Percentiles rank a stretch among this genome's conserved stretches.
Evolutionary conservation across 169 alveolate species (phyloP).

Genomic region (Plasmodium knowlesi): DNA sequence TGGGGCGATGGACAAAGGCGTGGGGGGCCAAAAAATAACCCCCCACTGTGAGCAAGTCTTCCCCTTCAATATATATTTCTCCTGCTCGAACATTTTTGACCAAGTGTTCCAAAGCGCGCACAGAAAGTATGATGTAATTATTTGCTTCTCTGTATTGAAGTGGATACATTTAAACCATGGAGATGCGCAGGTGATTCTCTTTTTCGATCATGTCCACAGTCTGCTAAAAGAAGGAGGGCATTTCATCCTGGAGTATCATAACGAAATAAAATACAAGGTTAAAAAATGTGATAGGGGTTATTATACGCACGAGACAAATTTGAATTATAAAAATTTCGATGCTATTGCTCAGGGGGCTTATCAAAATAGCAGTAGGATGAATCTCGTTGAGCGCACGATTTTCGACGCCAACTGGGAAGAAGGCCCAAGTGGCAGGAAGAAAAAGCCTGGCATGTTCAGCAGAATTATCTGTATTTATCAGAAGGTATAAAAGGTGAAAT

Average conservation of each 20-base stretch:
- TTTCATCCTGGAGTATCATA: conserved; percentile 52
- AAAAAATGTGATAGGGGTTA: conserved; percentile 15
- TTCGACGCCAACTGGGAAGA: neutral
- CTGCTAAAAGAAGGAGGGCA: conserved; percentile 39
- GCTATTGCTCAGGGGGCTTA: conserved; percentile 26
- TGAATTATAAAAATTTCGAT: conserved; percentile 43
- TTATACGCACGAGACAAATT: conserved; percentile 3
- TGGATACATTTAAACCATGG: conserved; percentile 72
- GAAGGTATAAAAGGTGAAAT: neutral
- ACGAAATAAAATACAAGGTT: conserved; percentile 40
- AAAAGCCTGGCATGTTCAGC: conserved; percentile 41
- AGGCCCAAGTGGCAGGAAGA: neutral
- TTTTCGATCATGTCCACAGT: conserved; percentile 43
- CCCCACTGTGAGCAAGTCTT: neutral
- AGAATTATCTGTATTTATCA: conserved; percentile 29
- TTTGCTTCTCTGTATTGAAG: conserved; percentile 48
- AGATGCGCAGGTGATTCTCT: conserved; percentile 21
- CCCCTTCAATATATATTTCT: conserved; percentile 55
- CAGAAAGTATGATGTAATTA: conserved; percentile 44
- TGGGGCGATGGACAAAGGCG: neutral
- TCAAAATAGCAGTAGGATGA: conserved; percentile 19
- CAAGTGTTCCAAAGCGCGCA: conserved; percentile 2
- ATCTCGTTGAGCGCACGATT: neutral
- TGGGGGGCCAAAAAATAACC: neutral
- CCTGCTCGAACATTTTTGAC: conserved; percentile 45